Conservation (phyloP, 2,329 filamentous ascomycete species). For the Raffaelea albimanens region DNA sequence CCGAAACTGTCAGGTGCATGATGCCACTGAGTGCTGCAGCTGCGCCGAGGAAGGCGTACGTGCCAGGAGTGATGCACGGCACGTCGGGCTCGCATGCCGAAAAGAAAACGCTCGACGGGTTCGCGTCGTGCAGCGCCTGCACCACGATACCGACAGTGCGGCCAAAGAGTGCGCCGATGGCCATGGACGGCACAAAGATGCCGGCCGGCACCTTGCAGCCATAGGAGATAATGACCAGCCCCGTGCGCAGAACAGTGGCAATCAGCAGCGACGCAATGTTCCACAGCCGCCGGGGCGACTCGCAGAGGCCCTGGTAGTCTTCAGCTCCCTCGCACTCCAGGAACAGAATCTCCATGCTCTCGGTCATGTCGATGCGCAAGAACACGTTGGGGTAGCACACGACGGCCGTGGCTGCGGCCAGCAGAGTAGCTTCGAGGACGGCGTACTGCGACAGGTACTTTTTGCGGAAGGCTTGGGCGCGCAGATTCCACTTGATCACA, state of each 20-base stretch:
- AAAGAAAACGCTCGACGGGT: conserved; percentile 78
- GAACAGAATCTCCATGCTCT: conserved; percentile 98
- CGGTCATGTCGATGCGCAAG: conserved; percentile 93
- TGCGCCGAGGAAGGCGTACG: conserved; percentile 91
- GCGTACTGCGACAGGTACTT: conserved; percentile 80
- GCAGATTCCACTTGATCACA: conserved; percentile 95
- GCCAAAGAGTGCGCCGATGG: conserved; percentile 88
- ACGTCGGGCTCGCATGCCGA: conserved; percentile 81
- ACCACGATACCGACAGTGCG: conserved; percentile 91
- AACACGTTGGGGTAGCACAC: conserved; percentile 98
- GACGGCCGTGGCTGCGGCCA: conserved; percentile 76
- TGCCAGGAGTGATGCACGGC: conserved; percentile 93
- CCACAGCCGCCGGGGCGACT: conserved; percentile 61
- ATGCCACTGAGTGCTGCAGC: conserved; percentile 88
- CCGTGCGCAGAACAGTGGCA: conserved; percentile 71
- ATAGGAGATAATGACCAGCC: conserved; percentile 90
- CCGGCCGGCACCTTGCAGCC: conserved; percentile 96
- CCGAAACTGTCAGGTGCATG: conserved; percentile 95
- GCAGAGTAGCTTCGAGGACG: conserved; percentile 73
- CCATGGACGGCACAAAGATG: conserved; percentile 98
- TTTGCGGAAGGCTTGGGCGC: conserved; percentile 85
- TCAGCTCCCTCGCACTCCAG: conserved; percentile 83
- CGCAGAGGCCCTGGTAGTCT: conserved; percentile 84
- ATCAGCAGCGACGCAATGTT: conserved; percentile 71
- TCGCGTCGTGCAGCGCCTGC: conserved; percentile 75